Evolutionary conservation across 2,329 filamentous ascomycete genomes (phyloP).

Genomic region (Escovopsis sp.): DNA sequence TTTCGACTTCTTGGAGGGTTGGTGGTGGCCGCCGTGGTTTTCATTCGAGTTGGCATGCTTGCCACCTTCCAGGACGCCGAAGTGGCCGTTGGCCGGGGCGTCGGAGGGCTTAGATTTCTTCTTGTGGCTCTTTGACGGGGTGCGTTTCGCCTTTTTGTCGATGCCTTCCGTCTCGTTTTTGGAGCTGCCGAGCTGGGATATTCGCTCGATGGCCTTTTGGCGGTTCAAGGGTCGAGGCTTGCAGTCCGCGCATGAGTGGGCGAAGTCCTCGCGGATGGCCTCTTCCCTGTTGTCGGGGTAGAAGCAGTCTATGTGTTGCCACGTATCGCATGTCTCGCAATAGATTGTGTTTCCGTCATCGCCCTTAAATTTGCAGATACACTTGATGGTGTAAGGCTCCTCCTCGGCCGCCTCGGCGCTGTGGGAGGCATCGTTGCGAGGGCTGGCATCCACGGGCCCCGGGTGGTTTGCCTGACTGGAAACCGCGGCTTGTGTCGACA

Average conservation of each 20-base stretch:
- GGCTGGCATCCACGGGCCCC: constrained; percentile 14
- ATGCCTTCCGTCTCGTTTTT: constrained; percentile 27
- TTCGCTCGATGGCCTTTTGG: constrained; percentile 57
- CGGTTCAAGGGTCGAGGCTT: constrained; percentile 60
- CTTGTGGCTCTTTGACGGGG: constrained; percentile 67
- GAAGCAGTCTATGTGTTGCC: constrained; percentile 97
- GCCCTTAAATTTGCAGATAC: constrained; percentile 84
- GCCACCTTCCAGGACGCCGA: constrained; percentile 38
- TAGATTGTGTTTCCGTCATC: constrained; percentile 97
- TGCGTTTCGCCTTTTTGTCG: constrained; percentile 60
- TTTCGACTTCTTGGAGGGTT: constrained; percentile 65
- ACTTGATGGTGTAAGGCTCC: constrained; percentile 90
- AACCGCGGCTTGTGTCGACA: constrained; percentile 39
- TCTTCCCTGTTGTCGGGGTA: constrained; percentile 61
- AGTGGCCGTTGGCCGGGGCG: constrained; percentile 51
- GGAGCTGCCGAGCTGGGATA: constrained; percentile 40
- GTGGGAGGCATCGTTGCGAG: constrained; percentile 26
- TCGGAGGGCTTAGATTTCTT: constrained; percentile 68
- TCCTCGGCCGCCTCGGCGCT: constrained; percentile 45
- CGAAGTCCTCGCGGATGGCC: constrained; percentile 53
- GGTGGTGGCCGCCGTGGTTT: constrained; percentile 29
- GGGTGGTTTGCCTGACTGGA: constrained; percentile 35
- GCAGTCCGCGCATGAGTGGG: constrained; percentile 84
- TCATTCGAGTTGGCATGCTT: constrained; percentile 29
- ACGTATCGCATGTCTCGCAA: constrained; percentile 90